A percentile compares a stretch with the other conserved stretches of the same genome.
These are phyloP conservation scores for Penicillium sp. DNA, from an alignment of 2,329 filamentous ascomycete species.

Conservation along the genomic window DNA sequence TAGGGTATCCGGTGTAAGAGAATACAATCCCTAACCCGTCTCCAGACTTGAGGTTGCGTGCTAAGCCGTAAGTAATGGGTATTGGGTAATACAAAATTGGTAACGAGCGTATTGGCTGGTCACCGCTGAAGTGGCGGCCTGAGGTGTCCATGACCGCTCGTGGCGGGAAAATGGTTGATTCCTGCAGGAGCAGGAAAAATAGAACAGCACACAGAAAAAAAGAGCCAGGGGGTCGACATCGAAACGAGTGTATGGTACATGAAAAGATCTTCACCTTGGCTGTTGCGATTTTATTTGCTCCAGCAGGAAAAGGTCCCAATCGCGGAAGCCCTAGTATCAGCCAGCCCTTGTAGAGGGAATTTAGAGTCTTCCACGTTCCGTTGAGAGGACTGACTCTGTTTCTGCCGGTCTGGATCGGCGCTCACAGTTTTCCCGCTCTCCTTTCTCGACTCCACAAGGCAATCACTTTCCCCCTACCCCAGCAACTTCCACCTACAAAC, in stretches of 20 bases:
- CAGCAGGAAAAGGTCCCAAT: background rate
- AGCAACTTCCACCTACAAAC: constrained; percentile 5
- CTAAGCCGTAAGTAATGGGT: background rate
- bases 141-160: constrained; percentile 5
- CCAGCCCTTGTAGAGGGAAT: background rate
- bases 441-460: constrained; percentile 29
- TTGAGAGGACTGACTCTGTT: constrained; percentile 6
- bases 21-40: background rate
- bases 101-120: constrained; percentile 4
- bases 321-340: background rate
- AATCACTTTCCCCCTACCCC: constrained; percentile 21
- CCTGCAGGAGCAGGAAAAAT: background rate
- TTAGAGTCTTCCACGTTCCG: background rate
- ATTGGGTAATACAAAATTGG: background rate
- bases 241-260: background rate
- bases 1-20: background rate
- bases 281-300: background rate
- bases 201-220: background rate
- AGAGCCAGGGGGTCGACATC: background rate
- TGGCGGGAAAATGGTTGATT: constrained; percentile 5
- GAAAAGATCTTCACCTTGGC: background rate
- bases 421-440: constrained; percentile 31
- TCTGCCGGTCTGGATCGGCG: constrained; percentile 26
- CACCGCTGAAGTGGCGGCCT: constrained; percentile 11
- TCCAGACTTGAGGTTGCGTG: background rate